Percentiles rank a stretch among this genome's conserved stretches.
Conservation (phyloP, 768 basidiomycete genomes). For the Fistulinella prunicolor region DNA sequence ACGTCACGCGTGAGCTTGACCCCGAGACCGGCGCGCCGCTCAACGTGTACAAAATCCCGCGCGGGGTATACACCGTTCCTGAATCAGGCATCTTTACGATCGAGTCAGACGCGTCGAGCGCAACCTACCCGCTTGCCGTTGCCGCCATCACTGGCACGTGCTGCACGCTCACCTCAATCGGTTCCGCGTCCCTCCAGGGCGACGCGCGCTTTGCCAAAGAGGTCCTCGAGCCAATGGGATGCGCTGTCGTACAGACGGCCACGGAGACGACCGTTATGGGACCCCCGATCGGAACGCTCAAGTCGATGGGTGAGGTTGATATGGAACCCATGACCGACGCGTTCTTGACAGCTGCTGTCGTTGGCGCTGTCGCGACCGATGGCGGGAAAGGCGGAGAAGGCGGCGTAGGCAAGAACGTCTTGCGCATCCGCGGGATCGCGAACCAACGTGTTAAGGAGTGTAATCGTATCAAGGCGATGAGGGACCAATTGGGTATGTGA, state of each 20-base stretch:
- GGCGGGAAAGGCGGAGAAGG: constrained; percentile 44
- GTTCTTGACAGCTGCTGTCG: constrained; percentile 90
- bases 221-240: constrained; percentile 94
- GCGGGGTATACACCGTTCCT: constrained; percentile 75
- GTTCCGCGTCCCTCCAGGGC: constrained; percentile 88
- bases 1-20: constrained; percentile 66
- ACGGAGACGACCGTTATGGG: constrained; percentile 91
- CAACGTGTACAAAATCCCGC: constrained; percentile 88
- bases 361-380: constrained; percentile 79
- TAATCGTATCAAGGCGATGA: constrained; percentile 95
- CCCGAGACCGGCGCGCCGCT: constrained; percentile 54
- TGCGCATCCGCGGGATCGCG: constrained; percentile 90
- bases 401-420: constrained; percentile 39
- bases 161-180: constrained; percentile 92
- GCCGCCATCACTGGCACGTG: constrained; percentile 97
- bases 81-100: constrained; percentile 65
- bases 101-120: constrained; percentile 93
- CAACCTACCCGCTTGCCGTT: constrained; percentile 95
- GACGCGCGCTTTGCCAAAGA: constrained; percentile 94
- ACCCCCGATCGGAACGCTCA: constrained; percentile 82
- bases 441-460: constrained; percentile 99
- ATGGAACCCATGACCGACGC: constrained; percentile 99
- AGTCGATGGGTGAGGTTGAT: constrained; percentile 61
- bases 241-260: constrained; percentile 81
- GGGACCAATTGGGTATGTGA: constrained; percentile 80